Evolutionary conservation across 352 stramenopile genomes (phyloP).

Genomic region (Pythium insidiosum): DNA sequence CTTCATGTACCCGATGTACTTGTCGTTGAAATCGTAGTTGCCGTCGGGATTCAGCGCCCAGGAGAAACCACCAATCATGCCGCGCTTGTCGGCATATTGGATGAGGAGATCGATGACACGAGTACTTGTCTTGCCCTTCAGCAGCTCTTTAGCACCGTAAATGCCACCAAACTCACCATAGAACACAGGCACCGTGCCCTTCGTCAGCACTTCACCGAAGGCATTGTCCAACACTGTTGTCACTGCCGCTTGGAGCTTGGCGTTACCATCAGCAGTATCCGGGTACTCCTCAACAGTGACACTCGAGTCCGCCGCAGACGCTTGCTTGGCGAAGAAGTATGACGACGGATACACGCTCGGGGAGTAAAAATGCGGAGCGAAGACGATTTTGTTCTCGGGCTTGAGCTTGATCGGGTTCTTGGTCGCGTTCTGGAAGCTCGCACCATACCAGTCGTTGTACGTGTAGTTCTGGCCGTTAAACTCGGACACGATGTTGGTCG

Average conservation of each 20-base stretch:
- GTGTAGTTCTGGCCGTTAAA: slow-evolving; percentile 59
- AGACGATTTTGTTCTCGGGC: slow-evolving; percentile 66
- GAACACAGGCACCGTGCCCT: slow-evolving; percentile 44
- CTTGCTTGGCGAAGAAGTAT: slow-evolving; percentile 73
- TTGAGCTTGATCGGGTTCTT: slow-evolving; percentile 53
- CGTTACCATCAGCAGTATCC: slow-evolving; percentile 50
- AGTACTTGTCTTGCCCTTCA: slow-evolving; percentile 54
- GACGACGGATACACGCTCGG: slow-evolving; percentile 60
- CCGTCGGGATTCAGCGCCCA: slow-evolving; percentile 78
- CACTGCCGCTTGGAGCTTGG: slow-evolving; percentile 40
- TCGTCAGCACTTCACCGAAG: slow-evolving; percentile 52
- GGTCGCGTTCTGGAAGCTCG: slow-evolving; percentile 71
- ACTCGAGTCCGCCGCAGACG: slow-evolving; percentile 15
- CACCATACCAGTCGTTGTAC: slow-evolving; percentile 79
- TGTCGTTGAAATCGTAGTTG: slow-evolving; percentile 70
- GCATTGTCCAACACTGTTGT: slow-evolving; percentile 53
- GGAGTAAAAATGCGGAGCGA: slow-evolving; percentile 79
- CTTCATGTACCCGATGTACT: slow-evolving; percentile 18
- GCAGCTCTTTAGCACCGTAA: slow-evolving; percentile 45
- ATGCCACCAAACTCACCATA: slow-evolving; percentile 82
- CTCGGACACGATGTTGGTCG: slow-evolving; percentile 25
- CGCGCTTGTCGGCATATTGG: slow-evolving; percentile 47
- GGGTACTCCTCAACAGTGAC: slow-evolving; percentile 55
- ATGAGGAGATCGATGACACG: slow-evolving; percentile 69
- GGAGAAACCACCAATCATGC: slow-evolving; percentile 70